Evolutionary conservation across 1,139 yeast species (phyloP), one percentile per base, ranked within the genome.

Genomic region (Suhomyces yuchorum): DNA sequence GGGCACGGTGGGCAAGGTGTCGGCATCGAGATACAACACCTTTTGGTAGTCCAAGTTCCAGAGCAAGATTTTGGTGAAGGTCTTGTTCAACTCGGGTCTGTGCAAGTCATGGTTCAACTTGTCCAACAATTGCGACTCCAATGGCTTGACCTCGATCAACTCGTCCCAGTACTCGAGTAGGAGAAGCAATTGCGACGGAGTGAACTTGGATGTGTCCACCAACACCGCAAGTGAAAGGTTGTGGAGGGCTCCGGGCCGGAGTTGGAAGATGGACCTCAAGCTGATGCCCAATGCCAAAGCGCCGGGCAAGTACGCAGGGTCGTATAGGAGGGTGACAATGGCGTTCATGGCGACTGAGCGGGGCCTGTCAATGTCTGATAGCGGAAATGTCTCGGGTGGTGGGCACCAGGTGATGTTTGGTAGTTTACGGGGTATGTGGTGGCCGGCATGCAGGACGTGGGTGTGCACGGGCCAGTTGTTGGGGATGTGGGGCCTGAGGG

Each of bases 11-110:
- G 96, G 90, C 44, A 91, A 71, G 3, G 91, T 82, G 63, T 93
- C 98, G 3, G 91, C 83, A 65, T 92, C 98, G 54, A 93, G 67
- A 60, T 87, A 92, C 43, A 91, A 75, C 1, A 92, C 70, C 53
- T 76, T 80, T 15, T 79, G 80, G 64, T 75, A 91, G 38, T 60
- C 50, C 51, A 84, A 77, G 37, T 76, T 73, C 95, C 96, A 92
- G 26, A 88, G 70, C 49, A 83, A 78, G 22, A 91, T 68, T 61
- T 92, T 92, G 43, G 96, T 82, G 58, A 83, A 78, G 1, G 96
- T 84, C 49, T 76, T 73, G 35, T 78, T 78, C 51, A 92, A 76
- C 56, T 92, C 97, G 1, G 92, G 90, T 50, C 98, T 78, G 37
- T 78, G 75, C 56, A 92, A 65, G 47, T 68, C 74, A 43, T 61